Evolutionary conservation across 129 eudicot species (phyloP).

Genomic region (Tagetes patula): DNA sequence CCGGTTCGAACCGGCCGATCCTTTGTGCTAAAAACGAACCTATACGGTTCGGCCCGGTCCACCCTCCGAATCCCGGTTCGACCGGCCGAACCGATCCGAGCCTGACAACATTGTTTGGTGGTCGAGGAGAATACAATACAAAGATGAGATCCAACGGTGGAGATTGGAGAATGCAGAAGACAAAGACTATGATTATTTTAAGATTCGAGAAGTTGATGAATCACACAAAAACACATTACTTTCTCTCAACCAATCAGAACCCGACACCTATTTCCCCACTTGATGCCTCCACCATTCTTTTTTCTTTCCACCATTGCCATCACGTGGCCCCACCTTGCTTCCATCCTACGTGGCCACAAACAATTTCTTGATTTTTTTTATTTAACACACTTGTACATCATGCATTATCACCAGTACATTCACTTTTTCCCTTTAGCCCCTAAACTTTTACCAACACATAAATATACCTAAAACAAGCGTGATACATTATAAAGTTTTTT

Average conservation of each 20-base stretch:
- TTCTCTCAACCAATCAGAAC: conserved; percentile 33
- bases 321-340: conserved; percentile 26
- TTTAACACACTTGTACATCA: conserved; percentile 3
- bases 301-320: conserved; percentile 21
- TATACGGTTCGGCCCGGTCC: too few relatives aligned
- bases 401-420: conserved; percentile 20
- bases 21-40: too few relatives aligned
- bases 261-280: conserved; percentile 35
- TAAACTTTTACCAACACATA: not conserved
- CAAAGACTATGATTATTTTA: not conserved
- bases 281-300: conserved; percentile 31
- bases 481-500: too few relatives aligned
- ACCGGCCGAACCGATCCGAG: too few relatives aligned
- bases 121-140: too few relatives aligned
- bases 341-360: not conserved
- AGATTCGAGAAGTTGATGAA: conserved; percentile 15
- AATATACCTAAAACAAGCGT: not conserved
- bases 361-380: not conserved
- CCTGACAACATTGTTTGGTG: too few relatives aligned
- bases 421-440: not conserved
- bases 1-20: too few relatives aligned
- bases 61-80: too few relatives aligned
- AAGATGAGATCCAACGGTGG: conserved; percentile 17
- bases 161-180: not conserved
- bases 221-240: conserved; percentile 30